Conservation (phyloP, 257 asterid genomes). For the Mitragyna speciosa region DNA sequence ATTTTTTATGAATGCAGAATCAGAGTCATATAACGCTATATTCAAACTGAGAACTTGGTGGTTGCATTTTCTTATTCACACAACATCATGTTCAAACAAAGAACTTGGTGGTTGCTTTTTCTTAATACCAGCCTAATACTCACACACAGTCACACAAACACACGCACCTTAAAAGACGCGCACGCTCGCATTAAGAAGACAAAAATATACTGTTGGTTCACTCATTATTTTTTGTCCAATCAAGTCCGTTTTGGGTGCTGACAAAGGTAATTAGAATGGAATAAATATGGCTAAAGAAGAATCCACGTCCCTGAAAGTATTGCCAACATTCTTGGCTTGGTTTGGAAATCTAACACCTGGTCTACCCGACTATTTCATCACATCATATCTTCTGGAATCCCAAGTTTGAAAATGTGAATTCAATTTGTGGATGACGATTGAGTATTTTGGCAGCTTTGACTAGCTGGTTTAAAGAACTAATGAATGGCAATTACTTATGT, state of each 20-base stretch:
- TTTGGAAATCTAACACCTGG: background rate
- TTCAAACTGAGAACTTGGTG: background rate
- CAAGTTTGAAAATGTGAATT: background rate
- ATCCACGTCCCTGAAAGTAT: background rate
- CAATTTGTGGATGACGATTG: background rate
- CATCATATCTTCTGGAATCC: background rate
- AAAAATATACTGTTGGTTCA: background rate
- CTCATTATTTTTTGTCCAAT: background rate
- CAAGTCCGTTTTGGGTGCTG: background rate
- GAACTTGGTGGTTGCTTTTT: background rate
- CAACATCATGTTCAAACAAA: background rate
- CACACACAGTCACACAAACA: background rate
- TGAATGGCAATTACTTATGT: background rate
- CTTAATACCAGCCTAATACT: background rate
- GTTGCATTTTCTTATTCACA: too few relatives aligned
- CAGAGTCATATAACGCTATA: background rate
- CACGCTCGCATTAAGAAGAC: background rate
- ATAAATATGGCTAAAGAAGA: background rate
- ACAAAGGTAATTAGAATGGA: background rate
- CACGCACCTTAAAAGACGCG: background rate
- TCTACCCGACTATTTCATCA: background rate
- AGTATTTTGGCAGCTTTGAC: slow-evolving; percentile 6
- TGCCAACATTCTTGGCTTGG: background rate
- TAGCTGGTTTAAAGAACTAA: background rate
- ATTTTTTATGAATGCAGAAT: background rate